Evolutionary conservation across 352 stramenopile species (phyloP).

Genomic region (Phytophthora constricta): DNA sequence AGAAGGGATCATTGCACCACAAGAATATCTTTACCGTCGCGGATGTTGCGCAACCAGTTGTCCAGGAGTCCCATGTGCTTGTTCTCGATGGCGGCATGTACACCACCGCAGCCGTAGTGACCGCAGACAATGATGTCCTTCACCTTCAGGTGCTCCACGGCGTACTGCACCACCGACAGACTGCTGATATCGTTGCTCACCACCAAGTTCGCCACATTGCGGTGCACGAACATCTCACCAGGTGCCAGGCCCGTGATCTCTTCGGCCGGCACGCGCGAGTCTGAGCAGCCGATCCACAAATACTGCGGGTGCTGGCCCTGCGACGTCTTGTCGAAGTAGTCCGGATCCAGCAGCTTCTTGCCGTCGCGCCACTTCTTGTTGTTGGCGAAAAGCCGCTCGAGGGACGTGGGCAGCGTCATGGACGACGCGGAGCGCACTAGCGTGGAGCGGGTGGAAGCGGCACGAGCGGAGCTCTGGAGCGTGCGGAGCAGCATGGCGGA

Average conservation of each 20-base stretch:
- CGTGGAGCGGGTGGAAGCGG: slow-evolving; percentile 21
- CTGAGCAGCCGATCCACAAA: slow-evolving; percentile 91
- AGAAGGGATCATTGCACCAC: background rate
- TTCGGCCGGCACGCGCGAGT: slow-evolving; percentile 87
- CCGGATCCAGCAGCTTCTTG: slow-evolving; percentile 73
- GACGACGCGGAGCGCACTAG: slow-evolving; percentile 24
- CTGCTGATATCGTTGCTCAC: slow-evolving; percentile 74
- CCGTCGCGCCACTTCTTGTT: slow-evolving; percentile 79
- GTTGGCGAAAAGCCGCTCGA: slow-evolving; percentile 72
- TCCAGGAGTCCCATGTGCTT: slow-evolving; percentile 84
- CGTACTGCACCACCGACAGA: slow-evolving; percentile 74
- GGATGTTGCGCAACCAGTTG: slow-evolving; percentile 94
- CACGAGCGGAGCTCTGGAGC: slow-evolving; percentile 31
- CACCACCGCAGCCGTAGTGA: slow-evolving; percentile 92
- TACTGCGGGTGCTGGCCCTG: slow-evolving; percentile 87
- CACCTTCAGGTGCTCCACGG: slow-evolving; percentile 90
- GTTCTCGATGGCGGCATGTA: slow-evolving; percentile 85
- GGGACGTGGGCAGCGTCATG: slow-evolving; percentile 51
- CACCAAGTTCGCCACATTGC: slow-evolving; percentile 89
- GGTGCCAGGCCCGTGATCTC: slow-evolving; percentile 86
- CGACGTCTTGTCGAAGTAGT: slow-evolving; percentile 84
- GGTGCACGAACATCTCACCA: slow-evolving; percentile 92
- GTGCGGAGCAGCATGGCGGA: slow-evolving; percentile 32
- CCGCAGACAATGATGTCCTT: slow-evolving; percentile 93
- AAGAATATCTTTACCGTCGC: slow-evolving; percentile 43